Evolutionary conservation across 1,284 basidiomycete genomes (phyloP).

Genomic region (Tylopilus sp.): DNA sequence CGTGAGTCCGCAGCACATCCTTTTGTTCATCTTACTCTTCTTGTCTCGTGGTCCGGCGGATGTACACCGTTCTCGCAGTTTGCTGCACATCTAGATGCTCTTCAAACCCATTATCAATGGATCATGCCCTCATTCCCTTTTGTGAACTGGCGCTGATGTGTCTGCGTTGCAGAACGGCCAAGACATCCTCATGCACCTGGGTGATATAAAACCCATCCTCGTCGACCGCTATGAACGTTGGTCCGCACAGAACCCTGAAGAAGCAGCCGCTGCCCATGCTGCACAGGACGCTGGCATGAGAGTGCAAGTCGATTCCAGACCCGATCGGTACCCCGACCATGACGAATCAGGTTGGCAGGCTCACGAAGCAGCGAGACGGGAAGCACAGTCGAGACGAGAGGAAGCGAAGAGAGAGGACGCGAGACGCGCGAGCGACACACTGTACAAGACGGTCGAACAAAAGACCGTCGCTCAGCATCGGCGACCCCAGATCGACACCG

Average conservation of each 20-base stretch:
- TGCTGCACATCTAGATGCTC: neutral
- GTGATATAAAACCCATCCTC: conserved; percentile 47
- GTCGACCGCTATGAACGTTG: conserved; percentile 52
- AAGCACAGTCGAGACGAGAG: conserved; percentile 30
- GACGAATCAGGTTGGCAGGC: conserved; percentile 41
- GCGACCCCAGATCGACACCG: conserved; percentile 30
- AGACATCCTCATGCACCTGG: conserved; percentile 54
- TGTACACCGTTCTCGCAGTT: neutral
- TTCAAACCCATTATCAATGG: neutral
- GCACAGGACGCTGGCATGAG: conserved; percentile 20
- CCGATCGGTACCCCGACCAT: conserved; percentile 28
- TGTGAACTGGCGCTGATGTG: conserved; percentile 22
- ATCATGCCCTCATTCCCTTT: neutral
- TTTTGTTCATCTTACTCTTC: neutral
- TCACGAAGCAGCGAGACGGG: conserved; percentile 37
- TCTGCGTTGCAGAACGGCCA: conserved; percentile 56
- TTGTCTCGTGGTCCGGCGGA: conserved; percentile 6
- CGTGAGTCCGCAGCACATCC: conserved; percentile 33
- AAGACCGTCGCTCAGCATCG: conserved; percentile 13
- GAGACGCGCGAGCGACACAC: conserved; percentile 16
- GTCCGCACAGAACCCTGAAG: conserved; percentile 37
- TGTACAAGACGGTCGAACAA: conserved; percentile 26
- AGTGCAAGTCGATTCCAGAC: conserved; percentile 27
- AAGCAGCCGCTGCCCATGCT: conserved; percentile 22
- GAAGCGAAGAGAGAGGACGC: conserved; percentile 24